Evolutionary conservation across 148 eudicot genomes (phyloP), one percentile per base, ranked within the genome.

Genomic region (Diospyros kaki): DNA sequence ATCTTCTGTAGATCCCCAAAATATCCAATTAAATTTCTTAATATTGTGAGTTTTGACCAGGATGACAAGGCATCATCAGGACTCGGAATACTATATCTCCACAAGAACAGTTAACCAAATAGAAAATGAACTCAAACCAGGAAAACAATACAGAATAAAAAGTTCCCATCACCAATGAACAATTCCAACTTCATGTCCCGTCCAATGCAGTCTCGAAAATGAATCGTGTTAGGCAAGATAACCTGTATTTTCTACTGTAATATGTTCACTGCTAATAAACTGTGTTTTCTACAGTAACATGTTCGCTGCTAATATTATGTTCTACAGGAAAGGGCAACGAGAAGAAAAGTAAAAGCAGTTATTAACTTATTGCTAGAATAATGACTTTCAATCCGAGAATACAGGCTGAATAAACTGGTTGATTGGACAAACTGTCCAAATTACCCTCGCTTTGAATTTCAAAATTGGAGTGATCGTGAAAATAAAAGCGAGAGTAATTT

Each of bases 101-200:
- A 28, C 28, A 28, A 28, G 28, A 28, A n/a, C 69, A 45, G 53
- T 45, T 43, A 42, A 66, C 39, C 45, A 17, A n/a, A 40, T 46
- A 66, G 18, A 46, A 3, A 65, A 65, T n/a, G 63, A 15, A 65
- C 68, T 65, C 68, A 43, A 44, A 42, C 68, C 50, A 65, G 44
- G 42, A 12, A 42, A 42, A 65, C 11, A 65, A 10, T 12, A 14
- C 18, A 65, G 44, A 65, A 14, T 44, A 15, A 15, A 0, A 10
- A 15, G 18, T 9, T 48, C 5, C 6, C 5, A 56, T 56, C 60
- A 13, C 60, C 60, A 8, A 56, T 48, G 52, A 48, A 48, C 52
- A 48, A 48, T 48, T 48, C 52, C 8, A 48, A 48, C 52, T 48
- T 48, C 8, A 8, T 8, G 8, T 48, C 52, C 28, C 28, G 28